A percentile compares a stretch with the other conserved stretches of the same genome.
phyloP scores from a whole-genome alignment of 139 green algal genomes.

The Zygnema cylindricum region DNA sequence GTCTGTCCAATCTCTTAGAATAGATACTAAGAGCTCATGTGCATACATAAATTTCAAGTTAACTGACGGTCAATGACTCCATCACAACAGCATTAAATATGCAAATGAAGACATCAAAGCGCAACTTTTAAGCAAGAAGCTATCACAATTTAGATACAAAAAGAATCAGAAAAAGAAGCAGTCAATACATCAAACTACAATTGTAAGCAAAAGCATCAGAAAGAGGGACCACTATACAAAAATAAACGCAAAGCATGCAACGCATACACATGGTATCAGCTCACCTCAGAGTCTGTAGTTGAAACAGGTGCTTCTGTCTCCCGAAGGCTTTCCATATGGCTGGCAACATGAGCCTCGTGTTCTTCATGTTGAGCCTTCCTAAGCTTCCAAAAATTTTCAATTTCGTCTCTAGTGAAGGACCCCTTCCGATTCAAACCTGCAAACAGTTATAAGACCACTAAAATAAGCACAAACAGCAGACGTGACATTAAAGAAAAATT shows the following conservation, averaged over 20 bases:
- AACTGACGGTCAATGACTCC: no score
- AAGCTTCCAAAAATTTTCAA: not conserved
- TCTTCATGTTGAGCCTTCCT: not conserved
- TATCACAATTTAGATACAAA: not conserved
- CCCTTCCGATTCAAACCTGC: not conserved
- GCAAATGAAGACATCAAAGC: no score
- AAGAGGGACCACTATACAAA: not conserved
- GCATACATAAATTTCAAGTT: no score
- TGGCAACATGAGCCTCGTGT: not conserved
- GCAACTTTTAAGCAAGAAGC: no score
- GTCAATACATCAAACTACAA: not conserved
- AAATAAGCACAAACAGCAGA: not conserved
- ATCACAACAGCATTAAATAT: no score
- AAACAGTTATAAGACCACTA: not conserved
- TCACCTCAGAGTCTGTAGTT: no score
- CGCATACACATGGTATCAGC: not conserved
- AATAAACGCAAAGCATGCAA: not conserved
- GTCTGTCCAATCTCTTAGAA: no score
- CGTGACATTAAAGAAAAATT: no score
- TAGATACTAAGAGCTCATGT: no score
- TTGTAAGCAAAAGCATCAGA: not conserved
- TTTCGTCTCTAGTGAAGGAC: not conserved
- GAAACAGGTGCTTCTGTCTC: no score
- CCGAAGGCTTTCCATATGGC: not conserved
- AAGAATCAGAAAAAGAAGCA: no score